Percentiles rank a stretch among this genome's conserved stretches.
phyloP scores from a whole-genome alignment of 1,284 basidiomycete species.

The Puccinia triticina region DNA sequence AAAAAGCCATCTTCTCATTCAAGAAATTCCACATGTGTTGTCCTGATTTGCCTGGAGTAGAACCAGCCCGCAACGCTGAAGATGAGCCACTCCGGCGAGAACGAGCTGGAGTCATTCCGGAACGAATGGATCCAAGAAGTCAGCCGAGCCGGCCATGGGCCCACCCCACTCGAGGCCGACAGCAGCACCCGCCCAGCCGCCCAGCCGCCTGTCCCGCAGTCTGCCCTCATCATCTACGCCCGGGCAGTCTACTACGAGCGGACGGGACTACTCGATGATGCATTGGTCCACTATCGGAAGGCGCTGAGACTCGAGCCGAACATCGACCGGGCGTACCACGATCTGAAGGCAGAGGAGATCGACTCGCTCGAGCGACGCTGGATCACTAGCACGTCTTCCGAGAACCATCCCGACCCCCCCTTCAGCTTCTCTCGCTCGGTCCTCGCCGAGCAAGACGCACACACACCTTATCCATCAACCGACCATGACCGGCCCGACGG shows the following conservation, averaged over 20 bases:
- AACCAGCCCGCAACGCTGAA: too few relatives aligned
- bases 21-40: too few relatives aligned
- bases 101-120: slow-evolving; percentile 32
- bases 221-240: slow-evolving; percentile 19
- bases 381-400: not conserved
- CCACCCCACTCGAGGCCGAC: not conserved
- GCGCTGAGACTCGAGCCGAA: slow-evolving; percentile 25
- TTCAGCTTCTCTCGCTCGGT: slow-evolving; percentile 19
- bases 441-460: not conserved
- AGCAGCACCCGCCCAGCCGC: not conserved
- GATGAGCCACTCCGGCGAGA: too few relatives aligned
- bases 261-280: slow-evolving; percentile 34
- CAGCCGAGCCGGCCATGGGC: not conserved
- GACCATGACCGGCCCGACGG: not conserved
- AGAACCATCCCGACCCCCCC: not conserved
- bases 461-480: not conserved
- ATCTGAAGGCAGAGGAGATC: not conserved
- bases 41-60: too few relatives aligned
- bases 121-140: slow-evolving; percentile 31
- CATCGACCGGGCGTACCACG: slow-evolving; percentile 23
- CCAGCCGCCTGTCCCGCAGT: not conserved
- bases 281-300: slow-evolving; percentile 18
- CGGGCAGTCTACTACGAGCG: slow-evolving; percentile 36
- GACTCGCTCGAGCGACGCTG: slow-evolving; percentile 19
- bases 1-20: too few relatives aligned